phyloP scores from a whole-genome alignment of 1,284 basidiomycete genomes.

The Calocybe gambosa region DNA sequence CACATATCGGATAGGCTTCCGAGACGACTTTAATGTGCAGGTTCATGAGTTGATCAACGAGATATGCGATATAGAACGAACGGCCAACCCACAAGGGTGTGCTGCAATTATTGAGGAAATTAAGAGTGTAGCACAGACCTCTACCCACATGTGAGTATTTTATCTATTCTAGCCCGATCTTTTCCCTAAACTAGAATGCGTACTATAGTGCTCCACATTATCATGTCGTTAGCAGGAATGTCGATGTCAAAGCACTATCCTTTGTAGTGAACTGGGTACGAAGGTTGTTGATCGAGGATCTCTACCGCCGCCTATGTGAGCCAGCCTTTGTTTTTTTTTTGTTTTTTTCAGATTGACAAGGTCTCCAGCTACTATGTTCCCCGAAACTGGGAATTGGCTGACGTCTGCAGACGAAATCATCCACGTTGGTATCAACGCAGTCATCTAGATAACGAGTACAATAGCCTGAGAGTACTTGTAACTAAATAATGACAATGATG shows the following conservation, averaged over 20 bases:
- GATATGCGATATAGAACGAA: conserved; percentile 43
- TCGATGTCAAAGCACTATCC: conserved; percentile 27
- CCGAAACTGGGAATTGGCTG: conserved; percentile 50
- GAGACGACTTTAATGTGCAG: conserved; percentile 49
- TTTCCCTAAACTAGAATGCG: background rate
- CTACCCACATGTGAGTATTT: conserved; percentile 51
- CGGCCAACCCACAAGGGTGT: conserved; percentile 28
- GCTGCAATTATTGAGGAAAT: conserved; percentile 35
- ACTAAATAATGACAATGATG: too few species aligned
- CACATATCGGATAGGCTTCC: conserved; percentile 56
- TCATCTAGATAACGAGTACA: conserved; percentile 20
- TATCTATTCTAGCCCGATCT: background rate
- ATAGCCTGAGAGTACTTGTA: too few species aligned
- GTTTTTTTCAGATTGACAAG: background rate
- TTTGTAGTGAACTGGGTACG: conserved; percentile 38
- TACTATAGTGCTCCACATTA: conserved; percentile 51
- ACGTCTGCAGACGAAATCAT: conserved; percentile 49
- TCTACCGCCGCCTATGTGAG: conserved; percentile 48
- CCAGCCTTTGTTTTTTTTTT: conserved; percentile 3
- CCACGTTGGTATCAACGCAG: conserved; percentile 41
- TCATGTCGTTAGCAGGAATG: conserved; percentile 40
- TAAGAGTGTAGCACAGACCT: conserved; percentile 31
- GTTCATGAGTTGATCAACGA: conserved; percentile 42
- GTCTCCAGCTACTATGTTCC: conserved; percentile 44
- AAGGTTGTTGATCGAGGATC: conserved; percentile 44